Evolutionary conservation across 2,329 filamentous ascomycete species (phyloP), one percentile per base, ranked within the genome.

Genomic region (Juglanconis juglandina): DNA sequence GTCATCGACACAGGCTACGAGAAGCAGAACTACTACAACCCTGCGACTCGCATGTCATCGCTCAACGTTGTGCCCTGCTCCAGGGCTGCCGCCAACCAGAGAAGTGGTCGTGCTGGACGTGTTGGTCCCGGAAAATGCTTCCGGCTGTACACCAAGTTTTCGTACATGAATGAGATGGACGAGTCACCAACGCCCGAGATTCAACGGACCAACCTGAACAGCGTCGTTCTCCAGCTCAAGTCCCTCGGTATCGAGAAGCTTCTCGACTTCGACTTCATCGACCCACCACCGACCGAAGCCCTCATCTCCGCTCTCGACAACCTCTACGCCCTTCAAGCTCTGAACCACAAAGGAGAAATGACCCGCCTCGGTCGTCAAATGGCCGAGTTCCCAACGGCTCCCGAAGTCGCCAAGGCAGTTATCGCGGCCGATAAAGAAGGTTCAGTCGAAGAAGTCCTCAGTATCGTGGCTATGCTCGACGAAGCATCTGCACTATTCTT

Each of bases 1-100:
- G 95, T 98, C 41, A 96, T 98, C 62, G 95, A 99, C 67, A 91
- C 91, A 0, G 95, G 95, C 0, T 96, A 96, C 65, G 92, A 95
- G 64, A 99, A 99, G 73, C 92, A 98, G 71, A 96, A 96, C 67
- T 85, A 93, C 1, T 98, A 94, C 77, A 96, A 96, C 64, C 89
- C 93, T 0, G 86, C 89, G 1, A 96, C 91, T 0, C 93, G 93
- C 58, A 96, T 98, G 90, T 93, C 94, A 34, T 93, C 91, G 44
- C 77, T 99, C 11, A 89, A 96, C 0, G 91, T 96, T 1, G 92
- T 94, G 0, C 94, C 95, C 0, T 96, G 92, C 71, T 96, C 92
- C 9, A 84, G 93, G 44, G 95, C 95, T 0, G 95, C 91, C 14
- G 94, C 94, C 2, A 96, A 96, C 70, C 95, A 99, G 73, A 85